Conservation (phyloP, 495 filamentous ascomycete species). For the Penicillium bialowiezense region DNA sequence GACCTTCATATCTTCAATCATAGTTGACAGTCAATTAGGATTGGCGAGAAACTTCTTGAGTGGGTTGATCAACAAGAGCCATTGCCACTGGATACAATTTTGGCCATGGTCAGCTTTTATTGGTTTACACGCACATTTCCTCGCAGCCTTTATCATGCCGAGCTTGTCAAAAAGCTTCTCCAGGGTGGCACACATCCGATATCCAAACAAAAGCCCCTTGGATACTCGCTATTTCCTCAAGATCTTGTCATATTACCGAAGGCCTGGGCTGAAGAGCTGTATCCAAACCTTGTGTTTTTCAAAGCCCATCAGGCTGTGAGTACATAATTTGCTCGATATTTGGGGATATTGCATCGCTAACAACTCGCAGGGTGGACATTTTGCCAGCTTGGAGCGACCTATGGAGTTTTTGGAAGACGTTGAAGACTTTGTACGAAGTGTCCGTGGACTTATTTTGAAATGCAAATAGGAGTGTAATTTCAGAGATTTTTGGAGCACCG, state of each 20-base stretch:
- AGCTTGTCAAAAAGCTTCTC: constrained; percentile 13
- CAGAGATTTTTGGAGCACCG: no score
- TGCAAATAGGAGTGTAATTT: no score
- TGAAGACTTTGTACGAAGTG: constrained; percentile 15
- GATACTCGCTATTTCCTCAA: constrained; percentile 50
- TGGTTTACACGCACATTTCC: constrained; percentile 56
- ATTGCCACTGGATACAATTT: constrained; percentile 45
- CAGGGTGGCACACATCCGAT: not conserved
- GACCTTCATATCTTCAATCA: not conserved
- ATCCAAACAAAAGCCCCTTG: constrained; percentile 43
- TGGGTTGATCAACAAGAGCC: constrained; percentile 47
- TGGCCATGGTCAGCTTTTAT: constrained; percentile 49
- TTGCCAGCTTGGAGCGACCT: constrained; percentile 20
- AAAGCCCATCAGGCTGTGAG: constrained; percentile 36
- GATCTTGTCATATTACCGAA: constrained; percentile 45
- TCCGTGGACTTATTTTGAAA: not conserved
- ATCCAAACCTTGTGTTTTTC: constrained; percentile 38
- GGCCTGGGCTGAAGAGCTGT: constrained; percentile 39
- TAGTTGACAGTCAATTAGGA: constrained; percentile 12
- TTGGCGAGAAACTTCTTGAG: constrained; percentile 59
- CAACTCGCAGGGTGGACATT: constrained; percentile 17
- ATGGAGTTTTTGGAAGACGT: constrained; percentile 7
- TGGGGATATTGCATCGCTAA: no score
- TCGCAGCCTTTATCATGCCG: constrained; percentile 47
- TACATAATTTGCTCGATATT: not conserved